phyloP scores from a whole-genome alignment of 768 basidiomycete species.

The Phaffia tasmanica region DNA sequence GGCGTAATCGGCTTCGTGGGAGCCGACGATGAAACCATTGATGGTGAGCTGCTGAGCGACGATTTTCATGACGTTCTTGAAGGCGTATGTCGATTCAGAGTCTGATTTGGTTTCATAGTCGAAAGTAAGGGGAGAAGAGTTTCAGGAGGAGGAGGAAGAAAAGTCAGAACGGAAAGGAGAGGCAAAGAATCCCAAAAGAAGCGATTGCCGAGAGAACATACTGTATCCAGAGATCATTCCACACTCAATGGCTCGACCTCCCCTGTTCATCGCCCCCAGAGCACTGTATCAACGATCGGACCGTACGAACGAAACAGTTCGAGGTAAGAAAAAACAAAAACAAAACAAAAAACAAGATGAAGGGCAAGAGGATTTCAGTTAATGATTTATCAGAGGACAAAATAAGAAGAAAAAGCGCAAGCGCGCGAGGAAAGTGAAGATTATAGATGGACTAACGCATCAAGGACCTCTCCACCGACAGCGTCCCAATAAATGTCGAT shows the following conservation, averaged over 20 bases:
- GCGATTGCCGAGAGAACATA: no score
- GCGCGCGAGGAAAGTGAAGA: no score
- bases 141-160: no score
- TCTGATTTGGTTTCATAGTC: slow-evolving; percentile 10
- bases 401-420: no score
- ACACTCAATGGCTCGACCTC: slow-evolving; percentile 21
- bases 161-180: background rate
- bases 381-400: no score
- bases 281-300: background rate
- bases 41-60: slow-evolving; percentile 42
- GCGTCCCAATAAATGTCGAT: slow-evolving; percentile 46
- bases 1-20: slow-evolving; percentile 50
- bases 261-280: slow-evolving; percentile 8
- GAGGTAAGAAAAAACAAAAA: no score
- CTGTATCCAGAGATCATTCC: background rate
- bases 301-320: no score
- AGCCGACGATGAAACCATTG: slow-evolving; percentile 72
- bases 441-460: slow-evolving; percentile 27
- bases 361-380: no score
- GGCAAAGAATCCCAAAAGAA: no score
- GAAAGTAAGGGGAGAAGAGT: background rate
- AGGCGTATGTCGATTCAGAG: background rate
- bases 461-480: slow-evolving; percentile 34
- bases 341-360: no score
- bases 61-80: slow-evolving; percentile 24